Conservation (phyloP, 306 rosid genomes). For the Amphicarpaea edgeworthii region DNA sequence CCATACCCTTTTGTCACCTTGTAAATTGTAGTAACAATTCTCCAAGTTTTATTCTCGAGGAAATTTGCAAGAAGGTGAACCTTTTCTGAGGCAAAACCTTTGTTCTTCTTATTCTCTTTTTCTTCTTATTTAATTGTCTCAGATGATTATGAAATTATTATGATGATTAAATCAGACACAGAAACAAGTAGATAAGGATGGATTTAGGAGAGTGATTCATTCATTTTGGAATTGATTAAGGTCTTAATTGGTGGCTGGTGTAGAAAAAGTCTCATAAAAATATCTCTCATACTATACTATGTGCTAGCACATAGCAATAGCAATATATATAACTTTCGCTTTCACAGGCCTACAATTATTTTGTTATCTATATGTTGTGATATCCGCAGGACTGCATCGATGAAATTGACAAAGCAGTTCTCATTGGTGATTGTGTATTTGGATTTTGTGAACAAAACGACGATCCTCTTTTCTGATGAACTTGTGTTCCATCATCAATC, state of each 20-base stretch:
- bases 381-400: constrained; percentile 39
- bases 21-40: constrained; percentile 32
- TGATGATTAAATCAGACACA: background rate
- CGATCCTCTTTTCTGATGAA: background rate
- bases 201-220: constrained; percentile 30
- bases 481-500: background rate
- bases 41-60: background rate
- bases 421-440: constrained; percentile 7
- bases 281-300: background rate
- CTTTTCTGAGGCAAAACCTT: constrained; percentile 20
- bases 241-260: constrained; percentile 49
- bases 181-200: constrained; percentile 11
- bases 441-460: constrained; percentile 26
- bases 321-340: constrained; percentile 33
- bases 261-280: constrained; percentile 47
- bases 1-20: constrained; percentile 28
- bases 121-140: background rate
- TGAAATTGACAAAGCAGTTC: constrained; percentile 26
- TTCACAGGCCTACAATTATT: constrained; percentile 27
- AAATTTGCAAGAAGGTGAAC: constrained; percentile 20
- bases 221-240: constrained; percentile 33
- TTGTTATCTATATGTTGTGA: constrained; percentile 32
- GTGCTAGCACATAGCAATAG: too few relatives aligned
- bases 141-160: background rate
- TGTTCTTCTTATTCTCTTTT: background rate